These are phyloP conservation scores for Lepidopterella palustris DNA, from an alignment of 495 filamentous ascomycete genomes.

Conservation along the genomic window DNA sequence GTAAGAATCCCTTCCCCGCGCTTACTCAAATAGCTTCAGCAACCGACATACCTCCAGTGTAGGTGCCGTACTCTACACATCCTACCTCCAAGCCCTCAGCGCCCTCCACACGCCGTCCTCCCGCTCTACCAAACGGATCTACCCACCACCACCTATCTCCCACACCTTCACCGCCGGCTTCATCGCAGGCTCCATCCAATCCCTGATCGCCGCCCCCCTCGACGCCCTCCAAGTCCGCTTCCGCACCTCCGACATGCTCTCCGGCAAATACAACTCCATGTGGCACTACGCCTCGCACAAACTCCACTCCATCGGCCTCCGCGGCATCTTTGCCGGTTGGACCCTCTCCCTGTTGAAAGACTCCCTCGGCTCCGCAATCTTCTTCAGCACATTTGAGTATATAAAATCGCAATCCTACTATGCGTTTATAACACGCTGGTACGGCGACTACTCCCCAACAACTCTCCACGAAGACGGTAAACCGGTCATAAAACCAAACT, in stretches of 20 bases:
- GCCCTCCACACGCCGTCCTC: conserved; percentile 65
- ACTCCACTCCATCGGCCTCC: conserved; percentile 66
- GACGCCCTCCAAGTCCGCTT: conserved; percentile 81
- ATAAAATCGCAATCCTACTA: conserved; percentile 83
- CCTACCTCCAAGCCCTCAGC: conserved; percentile 74
- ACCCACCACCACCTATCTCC: conserved; percentile 61
- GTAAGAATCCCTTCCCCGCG: too few species aligned
- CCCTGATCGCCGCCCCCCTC: conserved; percentile 74
- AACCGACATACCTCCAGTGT: conserved; percentile 44
- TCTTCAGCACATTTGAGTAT: conserved; percentile 82
- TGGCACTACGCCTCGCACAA: conserved; percentile 74
- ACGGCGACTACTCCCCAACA: conserved; percentile 45
- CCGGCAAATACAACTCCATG: conserved; percentile 67
- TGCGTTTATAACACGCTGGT: conserved; percentile 69
- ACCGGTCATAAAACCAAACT: conserved; percentile 70
- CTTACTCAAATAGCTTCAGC: not conserved
- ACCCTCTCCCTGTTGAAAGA: conserved; percentile 73
- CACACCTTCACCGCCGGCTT: conserved; percentile 73
- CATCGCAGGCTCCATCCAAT: conserved; percentile 69
- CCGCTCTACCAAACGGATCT: conserved; percentile 59
- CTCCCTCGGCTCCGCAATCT: conserved; percentile 70
- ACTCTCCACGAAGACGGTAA: conserved; percentile 30
- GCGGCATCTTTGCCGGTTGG: conserved; percentile 81
- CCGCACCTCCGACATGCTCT: conserved; percentile 60
- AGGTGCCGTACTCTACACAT: conserved; percentile 80